Percentiles rank a stretch among this genome's conserved stretches.
Conservation (phyloP, 805 yeast species). For the Isabelozyma gotoi region DNA sequence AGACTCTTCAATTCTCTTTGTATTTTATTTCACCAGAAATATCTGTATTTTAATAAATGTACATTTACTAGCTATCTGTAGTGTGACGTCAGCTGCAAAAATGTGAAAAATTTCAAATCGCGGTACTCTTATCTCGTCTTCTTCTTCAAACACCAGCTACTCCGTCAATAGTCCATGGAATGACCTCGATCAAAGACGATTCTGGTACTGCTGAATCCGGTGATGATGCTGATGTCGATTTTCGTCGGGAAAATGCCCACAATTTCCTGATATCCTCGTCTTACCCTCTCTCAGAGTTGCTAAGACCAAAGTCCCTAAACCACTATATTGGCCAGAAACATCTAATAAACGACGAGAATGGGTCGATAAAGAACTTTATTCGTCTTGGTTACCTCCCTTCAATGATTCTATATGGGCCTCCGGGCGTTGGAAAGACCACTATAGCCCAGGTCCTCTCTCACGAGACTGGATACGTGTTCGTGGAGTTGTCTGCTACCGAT, state of each 20-base stretch:
- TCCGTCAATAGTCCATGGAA: background rate
- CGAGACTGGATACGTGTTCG: constrained; percentile 54
- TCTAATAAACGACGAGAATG: constrained; percentile 57
- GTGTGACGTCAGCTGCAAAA: background rate
- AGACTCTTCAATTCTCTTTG: background rate
- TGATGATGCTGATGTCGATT: background rate
- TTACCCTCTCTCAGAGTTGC: constrained; percentile 68
- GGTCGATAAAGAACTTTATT: constrained; percentile 66
- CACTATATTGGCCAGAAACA: constrained; percentile 87
- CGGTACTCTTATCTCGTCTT: background rate
- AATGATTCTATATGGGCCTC: constrained; percentile 91
- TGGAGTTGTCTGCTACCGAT: constrained; percentile 84
- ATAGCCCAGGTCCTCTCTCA: constrained; percentile 66
- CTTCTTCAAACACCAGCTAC: background rate
- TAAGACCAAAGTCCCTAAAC: constrained; percentile 71
- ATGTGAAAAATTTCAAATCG: background rate
- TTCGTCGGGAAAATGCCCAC: background rate
- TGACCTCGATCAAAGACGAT: too few relatives aligned
- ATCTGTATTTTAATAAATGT: too few relatives aligned
- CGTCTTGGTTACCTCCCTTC: constrained; percentile 73
- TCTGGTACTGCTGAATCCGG: background rate
- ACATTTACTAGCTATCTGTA: background rate
- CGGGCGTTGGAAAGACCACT: constrained; percentile 94
- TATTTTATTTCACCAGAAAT: background rate
- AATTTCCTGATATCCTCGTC: background rate